phyloP scores from a whole-genome alignment of 495 filamentous ascomycete genomes.

The Neurospora tetrasperma region DNA sequence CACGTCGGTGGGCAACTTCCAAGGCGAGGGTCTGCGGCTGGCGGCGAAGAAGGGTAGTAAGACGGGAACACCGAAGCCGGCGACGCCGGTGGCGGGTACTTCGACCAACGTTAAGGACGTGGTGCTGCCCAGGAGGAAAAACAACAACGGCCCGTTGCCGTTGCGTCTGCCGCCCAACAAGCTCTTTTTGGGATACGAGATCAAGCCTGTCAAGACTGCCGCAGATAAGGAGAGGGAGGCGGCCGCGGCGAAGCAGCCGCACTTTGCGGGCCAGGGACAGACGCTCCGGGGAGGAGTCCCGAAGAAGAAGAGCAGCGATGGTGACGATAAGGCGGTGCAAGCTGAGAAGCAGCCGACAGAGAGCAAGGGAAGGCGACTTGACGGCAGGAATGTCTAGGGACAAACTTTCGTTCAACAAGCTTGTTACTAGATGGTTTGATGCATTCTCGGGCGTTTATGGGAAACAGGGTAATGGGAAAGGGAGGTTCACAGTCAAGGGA shows the following conservation, averaged over 20 bases:
- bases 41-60: constrained; percentile 72
- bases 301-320: constrained; percentile 41
- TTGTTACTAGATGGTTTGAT: background rate
- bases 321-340: constrained; percentile 24
- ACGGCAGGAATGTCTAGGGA: constrained; percentile 23
- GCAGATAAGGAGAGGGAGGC: constrained; percentile 58
- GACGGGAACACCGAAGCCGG: constrained; percentile 65
- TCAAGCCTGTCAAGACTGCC: constrained; percentile 75
- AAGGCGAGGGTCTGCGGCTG: constrained; percentile 65
- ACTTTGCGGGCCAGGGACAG: constrained; percentile 82
- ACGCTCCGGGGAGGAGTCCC: constrained; percentile 57
- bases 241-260: constrained; percentile 52
- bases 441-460: background rate
- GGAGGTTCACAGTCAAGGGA: background rate
- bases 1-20: constrained; percentile 64
- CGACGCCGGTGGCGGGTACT: constrained; percentile 64
- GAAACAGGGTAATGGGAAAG: background rate
- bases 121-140: constrained; percentile 35
- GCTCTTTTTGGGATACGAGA: constrained; percentile 90
- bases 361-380: constrained; percentile 23
- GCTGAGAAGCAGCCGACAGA: constrained; percentile 26
- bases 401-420: background rate
- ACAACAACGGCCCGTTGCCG: constrained; percentile 79
- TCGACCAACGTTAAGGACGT: constrained; percentile 46
- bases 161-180: constrained; percentile 79